Base-by-base conservation (phyloP, 768 basidiomycete genomes). In the Tremella mesenterica region DNA sequence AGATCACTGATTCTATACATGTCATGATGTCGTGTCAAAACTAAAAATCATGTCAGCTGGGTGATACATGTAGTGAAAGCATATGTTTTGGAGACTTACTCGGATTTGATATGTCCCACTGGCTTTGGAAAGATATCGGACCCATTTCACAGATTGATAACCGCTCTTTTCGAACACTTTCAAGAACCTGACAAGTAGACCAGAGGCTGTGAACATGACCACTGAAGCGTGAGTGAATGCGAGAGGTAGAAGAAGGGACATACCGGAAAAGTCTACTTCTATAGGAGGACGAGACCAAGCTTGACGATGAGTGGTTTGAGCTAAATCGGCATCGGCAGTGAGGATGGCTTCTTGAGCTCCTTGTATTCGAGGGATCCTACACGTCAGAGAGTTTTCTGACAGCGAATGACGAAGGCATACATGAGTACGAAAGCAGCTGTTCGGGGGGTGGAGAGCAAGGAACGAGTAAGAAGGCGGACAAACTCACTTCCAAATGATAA, bases 211-310 rank as follows among this genome's bases (percentile, higher is more conserved):
- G 74, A 97, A 89, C 95, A 99, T 99, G 62, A 99, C 79, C 53
- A 99, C 95, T 76, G 48, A 44, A 26, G 12, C 23, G 21, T 57
- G 30, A 58, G 52, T 34, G 46, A 16, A 31, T n/a, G 27, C 33
- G 16, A 27, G 3, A 5, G 51, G 3, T 4, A 16, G 47, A n/a
- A 44, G n/a, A 36, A 43, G 26, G 12, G 16, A 54, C 70, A 51
- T 18, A 71, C 72, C 72, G 38, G 72, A 90, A 76, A 99, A 99
- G 73, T 99, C 95, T 58, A 97, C 84, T 61, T 93, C 88, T 67
- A 99, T 97, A 6, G 95, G 95, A 16, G 95, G 95, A 50, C 95
- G 79, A 2, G 92, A 91, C 95, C 95, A 99, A 3, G 93, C 84
- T 79, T 96, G 91, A 29, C 90, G 84, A 54, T 83, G 80, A 0